phyloP scores from a whole-genome alignment of 1,284 basidiomycete species.

The Trichosporon coremiiforme region DNA sequence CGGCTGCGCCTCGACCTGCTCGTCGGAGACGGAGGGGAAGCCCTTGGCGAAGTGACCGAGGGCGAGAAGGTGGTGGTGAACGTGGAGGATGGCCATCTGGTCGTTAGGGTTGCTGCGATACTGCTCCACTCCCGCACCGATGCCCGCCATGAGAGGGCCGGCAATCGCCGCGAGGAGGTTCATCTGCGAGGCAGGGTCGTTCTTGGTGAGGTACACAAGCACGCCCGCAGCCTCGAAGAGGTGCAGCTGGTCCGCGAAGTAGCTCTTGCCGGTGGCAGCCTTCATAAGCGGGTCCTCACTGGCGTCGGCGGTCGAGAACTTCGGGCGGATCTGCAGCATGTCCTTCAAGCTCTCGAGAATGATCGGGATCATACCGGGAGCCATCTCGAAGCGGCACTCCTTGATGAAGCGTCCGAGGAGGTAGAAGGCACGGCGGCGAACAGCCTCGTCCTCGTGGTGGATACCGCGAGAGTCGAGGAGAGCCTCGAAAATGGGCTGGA shows the following conservation, averaged over 20 bases:
- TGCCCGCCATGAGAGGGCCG: constrained; percentile 75
- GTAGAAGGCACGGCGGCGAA: constrained; percentile 83
- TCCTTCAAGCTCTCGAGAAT: constrained; percentile 73
- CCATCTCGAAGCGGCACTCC: constrained; percentile 78
- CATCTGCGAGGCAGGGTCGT: constrained; percentile 70
- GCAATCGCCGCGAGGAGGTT: constrained; percentile 74
- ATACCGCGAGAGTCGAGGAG: constrained; percentile 85
- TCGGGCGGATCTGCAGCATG: constrained; percentile 58
- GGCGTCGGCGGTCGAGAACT: constrained; percentile 58
- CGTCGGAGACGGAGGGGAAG: constrained; percentile 82
- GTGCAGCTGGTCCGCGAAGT: constrained; percentile 91
- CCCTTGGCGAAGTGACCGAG: constrained; percentile 94
- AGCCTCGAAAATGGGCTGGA: constrained; percentile 81
- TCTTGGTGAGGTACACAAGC: constrained; percentile 71
- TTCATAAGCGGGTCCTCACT: constrained; percentile 67
- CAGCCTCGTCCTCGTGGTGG: constrained; percentile 72
- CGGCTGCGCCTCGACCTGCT: constrained; percentile 71
- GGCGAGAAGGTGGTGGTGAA: constrained; percentile 96
- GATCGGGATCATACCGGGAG: constrained; percentile 68
- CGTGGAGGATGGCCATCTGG: constrained; percentile 70
- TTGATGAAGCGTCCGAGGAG: constrained; percentile 92
- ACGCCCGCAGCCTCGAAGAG: constrained; percentile 91
- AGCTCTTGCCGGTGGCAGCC: constrained; percentile 65
- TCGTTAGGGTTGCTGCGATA: constrained; percentile 45
- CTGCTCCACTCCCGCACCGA: constrained; percentile 68